Percentiles rank a stretch among this genome's conserved stretches.
These are phyloP conservation scores for Gloeostereum incarnatum DNA, from an alignment of 768 basidiomycete genomes.

Conservation along the genomic window DNA sequence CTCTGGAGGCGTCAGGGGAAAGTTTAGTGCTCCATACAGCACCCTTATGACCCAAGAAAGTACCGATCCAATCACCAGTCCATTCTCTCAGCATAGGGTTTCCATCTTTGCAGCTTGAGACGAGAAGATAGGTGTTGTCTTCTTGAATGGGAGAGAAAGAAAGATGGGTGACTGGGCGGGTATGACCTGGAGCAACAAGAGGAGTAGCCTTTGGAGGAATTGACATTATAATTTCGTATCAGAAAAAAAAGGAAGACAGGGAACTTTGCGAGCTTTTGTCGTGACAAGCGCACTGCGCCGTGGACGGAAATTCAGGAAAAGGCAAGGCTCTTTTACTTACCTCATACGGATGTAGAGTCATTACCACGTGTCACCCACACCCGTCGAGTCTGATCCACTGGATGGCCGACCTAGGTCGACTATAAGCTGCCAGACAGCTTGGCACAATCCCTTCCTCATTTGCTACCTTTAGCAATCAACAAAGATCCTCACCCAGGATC, in stretches of 20 bases:
- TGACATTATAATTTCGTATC: conserved; percentile 41
- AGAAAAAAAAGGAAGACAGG: conserved; percentile 2
- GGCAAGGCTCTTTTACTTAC: no score
- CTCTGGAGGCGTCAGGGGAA: conserved; percentile 74
- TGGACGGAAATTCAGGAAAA: conserved; percentile 21
- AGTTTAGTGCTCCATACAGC: conserved; percentile 97
- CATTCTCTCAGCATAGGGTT: conserved; percentile 95
- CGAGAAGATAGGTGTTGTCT: conserved; percentile 80
- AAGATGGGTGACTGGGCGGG: conserved; percentile 85
- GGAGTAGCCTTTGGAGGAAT: conserved; percentile 59
- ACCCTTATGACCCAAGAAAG: conserved; percentile 84
- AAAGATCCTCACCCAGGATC: no score
- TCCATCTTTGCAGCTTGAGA: conserved; percentile 98
- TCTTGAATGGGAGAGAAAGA: conserved; percentile 84
- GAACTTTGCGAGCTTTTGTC: conserved; percentile 15
- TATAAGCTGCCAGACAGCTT: no score
- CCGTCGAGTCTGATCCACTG: no score
- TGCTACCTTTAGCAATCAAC: no score
- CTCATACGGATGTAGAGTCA: no score
- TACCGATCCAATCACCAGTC: conserved; percentile 99
- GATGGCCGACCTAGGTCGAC: no score
- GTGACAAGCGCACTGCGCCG: conserved; percentile 51
- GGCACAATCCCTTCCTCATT: no score
- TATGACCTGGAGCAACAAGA: conserved; percentile 80
- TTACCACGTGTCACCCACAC: no score